phyloP scores from a whole-genome alignment of 306 rosid genomes.

The Cucurbita moschata region DNA sequence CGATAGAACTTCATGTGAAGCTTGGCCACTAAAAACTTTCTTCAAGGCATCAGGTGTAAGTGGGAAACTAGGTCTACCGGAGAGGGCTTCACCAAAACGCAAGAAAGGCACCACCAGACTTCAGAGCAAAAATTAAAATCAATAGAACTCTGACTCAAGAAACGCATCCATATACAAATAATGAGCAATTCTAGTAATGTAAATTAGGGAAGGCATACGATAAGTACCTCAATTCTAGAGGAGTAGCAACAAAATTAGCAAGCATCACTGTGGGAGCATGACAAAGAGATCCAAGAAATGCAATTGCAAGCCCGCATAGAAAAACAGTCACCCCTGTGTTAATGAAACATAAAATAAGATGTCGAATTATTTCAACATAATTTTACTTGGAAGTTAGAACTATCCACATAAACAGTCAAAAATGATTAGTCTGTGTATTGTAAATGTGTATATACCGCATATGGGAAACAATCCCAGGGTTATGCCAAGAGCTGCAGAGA shows the following conservation, averaged over 20 bases:
- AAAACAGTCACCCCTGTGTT: slow-evolving; percentile 72
- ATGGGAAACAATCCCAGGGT: slow-evolving; percentile 85
- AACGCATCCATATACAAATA: background rate
- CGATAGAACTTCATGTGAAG: slow-evolving; percentile 51
- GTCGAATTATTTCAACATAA: background rate
- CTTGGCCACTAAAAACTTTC: slow-evolving; percentile 72
- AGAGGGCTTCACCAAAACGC: slow-evolving; percentile 71
- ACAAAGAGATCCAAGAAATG: slow-evolving; percentile 51
- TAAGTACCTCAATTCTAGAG: slow-evolving; percentile 72
- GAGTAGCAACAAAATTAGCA: slow-evolving; percentile 78
- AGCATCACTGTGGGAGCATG: slow-evolving; percentile 88
- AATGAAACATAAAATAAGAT: slow-evolving; percentile 3
- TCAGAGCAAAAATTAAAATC: slow-evolving; percentile 8
- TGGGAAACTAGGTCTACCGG: slow-evolving; percentile 70
- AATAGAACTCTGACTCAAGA: background rate
- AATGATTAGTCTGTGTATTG: no score
- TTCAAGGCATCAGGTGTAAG: slow-evolving; percentile 73
- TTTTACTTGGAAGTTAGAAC: background rate
- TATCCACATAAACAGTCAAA: background rate
- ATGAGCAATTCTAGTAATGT: background rate
- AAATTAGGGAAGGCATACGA: slow-evolving; percentile 1
- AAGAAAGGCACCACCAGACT: slow-evolving; percentile 80
- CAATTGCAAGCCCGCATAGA: slow-evolving; percentile 61
- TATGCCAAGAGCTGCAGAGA: slow-evolving; percentile 79
- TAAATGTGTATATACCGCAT: slow-evolving; percentile 35